Percentiles rank a stretch among this genome's conserved stretches.
Evolutionary conservation across 495 filamentous ascomycete genomes (phyloP).

Genomic region (Stereocaulon alpinum): DNA sequence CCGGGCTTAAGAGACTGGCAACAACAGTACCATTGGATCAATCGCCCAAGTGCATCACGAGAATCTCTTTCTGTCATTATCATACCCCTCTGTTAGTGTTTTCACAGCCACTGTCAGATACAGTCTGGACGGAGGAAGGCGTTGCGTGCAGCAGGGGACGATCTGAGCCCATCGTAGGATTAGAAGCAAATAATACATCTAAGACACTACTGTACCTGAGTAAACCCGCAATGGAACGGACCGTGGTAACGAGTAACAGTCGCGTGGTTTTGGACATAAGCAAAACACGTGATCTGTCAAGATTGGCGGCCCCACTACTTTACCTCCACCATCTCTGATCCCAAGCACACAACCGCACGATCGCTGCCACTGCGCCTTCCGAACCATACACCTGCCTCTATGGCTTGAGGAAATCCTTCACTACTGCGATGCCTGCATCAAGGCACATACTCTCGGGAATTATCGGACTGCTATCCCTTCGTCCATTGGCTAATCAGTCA

Average conservation of each 20-base stretch:
- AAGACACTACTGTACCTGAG: neutral
- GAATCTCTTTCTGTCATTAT: neutral
- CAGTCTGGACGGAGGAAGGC: neutral
- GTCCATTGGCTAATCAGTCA: constrained; percentile 10
- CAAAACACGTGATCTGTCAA: neutral
- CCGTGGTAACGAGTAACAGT: neutral
- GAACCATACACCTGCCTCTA: constrained; percentile 2
- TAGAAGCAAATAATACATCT: constrained; percentile 12
- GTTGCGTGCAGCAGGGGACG: neutral
- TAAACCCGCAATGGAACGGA: too few relatives aligned
- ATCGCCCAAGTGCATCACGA: neutral
- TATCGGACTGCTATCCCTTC: neutral
- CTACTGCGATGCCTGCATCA: constrained; percentile 4
- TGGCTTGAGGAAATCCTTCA: constrained; percentile 4
- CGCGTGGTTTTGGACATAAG: neutral
- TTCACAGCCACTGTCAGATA: constrained; percentile 2
- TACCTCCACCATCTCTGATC: neutral
- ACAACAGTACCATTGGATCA: neutral
- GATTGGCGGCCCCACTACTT: neutral
- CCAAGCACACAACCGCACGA: neutral
- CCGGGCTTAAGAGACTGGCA: neutral
- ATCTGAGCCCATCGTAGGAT: neutral
- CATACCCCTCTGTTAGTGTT: constrained; percentile 9
- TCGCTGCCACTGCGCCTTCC: neutral
- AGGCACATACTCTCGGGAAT: constrained; percentile 9